phyloP scores from a whole-genome alignment of 352 stramenopile genomes.

The Pilasporangium apinafurcum region DNA sequence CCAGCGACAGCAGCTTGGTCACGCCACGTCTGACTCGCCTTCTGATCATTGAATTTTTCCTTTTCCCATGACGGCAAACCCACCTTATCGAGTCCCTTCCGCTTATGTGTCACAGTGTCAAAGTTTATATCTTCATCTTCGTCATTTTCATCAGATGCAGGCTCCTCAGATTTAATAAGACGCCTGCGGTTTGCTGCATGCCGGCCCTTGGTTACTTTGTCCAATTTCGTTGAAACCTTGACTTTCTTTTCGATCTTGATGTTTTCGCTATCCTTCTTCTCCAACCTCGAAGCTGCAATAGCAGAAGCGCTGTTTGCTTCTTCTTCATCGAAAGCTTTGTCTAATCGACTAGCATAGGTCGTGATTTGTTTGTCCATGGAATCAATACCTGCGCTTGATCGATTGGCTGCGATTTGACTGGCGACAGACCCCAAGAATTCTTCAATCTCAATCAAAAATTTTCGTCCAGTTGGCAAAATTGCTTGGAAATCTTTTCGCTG shows the following conservation, averaged over 20 bases:
- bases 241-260: slow-evolving; percentile 46
- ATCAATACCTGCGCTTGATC: slow-evolving; percentile 46
- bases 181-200: slow-evolving; percentile 41
- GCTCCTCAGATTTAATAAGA: slow-evolving; percentile 35
- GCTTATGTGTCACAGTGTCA: slow-evolving; percentile 54
- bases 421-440: slow-evolving; percentile 74
- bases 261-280: slow-evolving; percentile 13
- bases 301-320: slow-evolving; percentile 16
- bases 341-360: slow-evolving; percentile 62
- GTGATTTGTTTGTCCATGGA: slow-evolving; percentile 54
- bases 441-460: slow-evolving; percentile 88
- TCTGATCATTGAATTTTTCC: slow-evolving; percentile 44
- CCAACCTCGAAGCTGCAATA: slow-evolving; percentile 1
- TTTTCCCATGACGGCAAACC: slow-evolving; percentile 52
- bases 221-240: slow-evolving; percentile 52
- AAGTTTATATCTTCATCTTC: slow-evolving; percentile 39
- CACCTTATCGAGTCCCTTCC: slow-evolving; percentile 57
- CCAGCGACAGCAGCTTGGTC: slow-evolving; percentile 42
- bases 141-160: slow-evolving; percentile 18
- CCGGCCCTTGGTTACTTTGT: slow-evolving; percentile 49
- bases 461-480: slow-evolving; percentile 83
- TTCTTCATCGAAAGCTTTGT: slow-evolving; percentile 61
- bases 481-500: slow-evolving; percentile 71
- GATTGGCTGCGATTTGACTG: slow-evolving; percentile 47
- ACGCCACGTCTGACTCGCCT: slow-evolving; percentile 43